Conservation (phyloP, 352 stramenopile species). For the Globisporangium spiculum region DNA sequence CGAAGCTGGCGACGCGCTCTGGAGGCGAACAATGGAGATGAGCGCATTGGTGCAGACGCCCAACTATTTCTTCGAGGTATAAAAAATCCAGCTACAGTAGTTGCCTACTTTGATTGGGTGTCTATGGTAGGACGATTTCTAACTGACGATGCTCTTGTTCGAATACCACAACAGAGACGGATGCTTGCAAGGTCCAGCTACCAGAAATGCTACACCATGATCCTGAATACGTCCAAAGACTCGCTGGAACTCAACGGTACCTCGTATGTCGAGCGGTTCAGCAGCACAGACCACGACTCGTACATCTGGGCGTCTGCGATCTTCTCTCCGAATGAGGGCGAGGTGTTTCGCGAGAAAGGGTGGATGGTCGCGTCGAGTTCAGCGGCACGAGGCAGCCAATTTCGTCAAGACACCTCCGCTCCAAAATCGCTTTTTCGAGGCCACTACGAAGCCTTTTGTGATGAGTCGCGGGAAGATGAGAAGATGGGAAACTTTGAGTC, state of each 20-base stretch:
- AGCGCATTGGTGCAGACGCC: constrained; percentile 20
- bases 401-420: no score
- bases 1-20: neutral
- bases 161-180: neutral
- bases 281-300: neutral
- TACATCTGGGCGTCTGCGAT: constrained; percentile 12
- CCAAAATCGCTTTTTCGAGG: constrained; percentile 3
- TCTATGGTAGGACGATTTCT: no score
- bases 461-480: neutral
- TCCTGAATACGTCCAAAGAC: neutral
- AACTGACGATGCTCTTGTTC: no score
- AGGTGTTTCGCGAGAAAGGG: constrained; percentile 9
- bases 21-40: neutral
- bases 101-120: no score
- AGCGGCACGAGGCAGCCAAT: neutral
- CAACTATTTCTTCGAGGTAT: constrained; percentile 5
- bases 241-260: neutral
- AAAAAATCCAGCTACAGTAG: no score
- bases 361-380: constrained; percentile 8
- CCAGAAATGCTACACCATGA: constrained; percentile 11
- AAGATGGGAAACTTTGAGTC: neutral
- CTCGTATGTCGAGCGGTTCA: constrained; percentile 6
- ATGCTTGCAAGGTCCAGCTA: constrained; percentile 2
- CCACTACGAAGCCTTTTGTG: constrained; percentile 5
- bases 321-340: neutral